Conservation (phyloP, 2,329 filamentous ascomycete genomes). For the Pestalotiopsis sp. region DNA sequence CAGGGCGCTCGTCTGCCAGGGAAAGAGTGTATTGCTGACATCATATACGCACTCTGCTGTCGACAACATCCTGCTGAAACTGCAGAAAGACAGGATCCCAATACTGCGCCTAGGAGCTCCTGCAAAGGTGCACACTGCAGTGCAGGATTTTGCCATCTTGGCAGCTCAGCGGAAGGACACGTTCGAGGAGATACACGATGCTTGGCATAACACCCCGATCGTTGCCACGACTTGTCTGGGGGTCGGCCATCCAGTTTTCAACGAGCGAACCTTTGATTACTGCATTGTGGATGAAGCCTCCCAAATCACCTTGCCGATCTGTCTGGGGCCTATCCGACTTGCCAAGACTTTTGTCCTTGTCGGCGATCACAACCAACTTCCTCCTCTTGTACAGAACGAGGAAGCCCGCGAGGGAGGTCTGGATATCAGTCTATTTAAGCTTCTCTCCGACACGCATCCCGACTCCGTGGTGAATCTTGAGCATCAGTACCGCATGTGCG, state of each 20-base stretch:
- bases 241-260: slow-evolving; percentile 87
- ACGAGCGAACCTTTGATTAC: slow-evolving; percentile 89
- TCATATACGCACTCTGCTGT: slow-evolving; percentile 98
- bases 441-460: slow-evolving; percentile 87
- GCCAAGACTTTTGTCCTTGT: slow-evolving; percentile 92
- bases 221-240: slow-evolving; percentile 95
- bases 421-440: slow-evolving; percentile 91
- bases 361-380: slow-evolving; percentile 94
- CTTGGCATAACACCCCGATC: slow-evolving; percentile 84
- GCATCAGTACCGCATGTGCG: slow-evolving; percentile 98
- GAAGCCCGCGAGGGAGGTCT: slow-evolving; percentile 83
- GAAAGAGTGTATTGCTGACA: slow-evolving; percentile 89
- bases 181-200: slow-evolving; percentile 80
- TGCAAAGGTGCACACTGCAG: slow-evolving; percentile 85
- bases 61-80: slow-evolving; percentile 95
- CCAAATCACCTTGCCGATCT: slow-evolving; percentile 94
- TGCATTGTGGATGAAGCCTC: slow-evolving; percentile 98
- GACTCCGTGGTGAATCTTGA: slow-evolving; percentile 87
- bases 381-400: slow-evolving; percentile 91
- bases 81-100: slow-evolving; percentile 75
- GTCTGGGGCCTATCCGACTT: slow-evolving; percentile 90
- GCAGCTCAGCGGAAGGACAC: slow-evolving; percentile 73
- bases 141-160: slow-evolving; percentile 82
- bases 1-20: slow-evolving; percentile 80
- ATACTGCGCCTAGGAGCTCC: slow-evolving; percentile 84